Evolutionary conservation across 495 filamentous ascomycete genomes (phyloP), one percentile per base, ranked within the genome.

Genomic region (Aspergillus panamensis): DNA sequence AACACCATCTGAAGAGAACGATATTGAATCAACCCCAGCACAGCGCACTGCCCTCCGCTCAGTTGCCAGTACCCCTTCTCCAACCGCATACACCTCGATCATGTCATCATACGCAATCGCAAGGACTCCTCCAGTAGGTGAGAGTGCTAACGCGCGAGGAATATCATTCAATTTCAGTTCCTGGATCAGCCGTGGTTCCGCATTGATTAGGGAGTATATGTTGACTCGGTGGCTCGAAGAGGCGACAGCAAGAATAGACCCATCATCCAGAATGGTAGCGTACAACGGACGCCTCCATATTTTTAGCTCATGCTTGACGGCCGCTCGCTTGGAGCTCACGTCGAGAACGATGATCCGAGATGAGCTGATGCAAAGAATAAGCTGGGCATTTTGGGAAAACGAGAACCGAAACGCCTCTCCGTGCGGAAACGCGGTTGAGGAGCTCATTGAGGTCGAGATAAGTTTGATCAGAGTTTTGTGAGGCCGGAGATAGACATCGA

Each of bases 321-420:
- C 70, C 3, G 89, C 69, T 10, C 80, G 75, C 16, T 79, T 70
- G 3, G 73, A 74, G 10, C 80, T 74, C 3, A 89, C 77, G 66
- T 91, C 84, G 35, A 94, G 65, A n/a, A 93, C 84, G 58, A 91
- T 84, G 63, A 95, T 91, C 53, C 90, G 79, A 17, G 91, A 93
- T n/a, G 90, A 93, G 66, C 88, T 92, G 61, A 91, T 86, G 42
- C 89, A 91, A 8, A 95, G 77, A 12, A 92, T 70, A 68, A 85
- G 82, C 53, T 85, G 84, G 10, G 88, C 89, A 60, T 80, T 84
- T 8, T 87, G 83, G 14, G 90, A 93, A 55, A 90, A 84, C 55
- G 82, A 81, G 63, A 94, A 95, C 51, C 90, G 88, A 71, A 95
- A 89, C 44, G 89, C 89, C 69, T 95, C 90, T 19, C 90, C 90